Percentiles rank a stretch among this genome's conserved stretches.
These are phyloP conservation scores for Lactuca sativa DNA, from an alignment of 129 eudicot genomes.

Conservation along the genomic window DNA sequence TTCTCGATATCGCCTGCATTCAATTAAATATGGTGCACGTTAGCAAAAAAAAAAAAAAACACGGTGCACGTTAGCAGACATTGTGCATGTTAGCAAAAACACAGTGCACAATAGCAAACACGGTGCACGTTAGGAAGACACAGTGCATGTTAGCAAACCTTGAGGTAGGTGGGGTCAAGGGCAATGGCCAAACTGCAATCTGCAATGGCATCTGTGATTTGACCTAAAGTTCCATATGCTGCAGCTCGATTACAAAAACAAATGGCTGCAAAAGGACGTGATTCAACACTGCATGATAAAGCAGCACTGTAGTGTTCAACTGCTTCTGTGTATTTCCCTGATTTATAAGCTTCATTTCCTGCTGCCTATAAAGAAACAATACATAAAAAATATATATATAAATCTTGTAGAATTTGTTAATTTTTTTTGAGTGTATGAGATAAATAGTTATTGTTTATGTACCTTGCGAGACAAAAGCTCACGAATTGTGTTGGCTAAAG, in stretches of 20 bases:
- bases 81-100: too few species aligned
- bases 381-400: neutral
- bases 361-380: conserved; percentile 50
- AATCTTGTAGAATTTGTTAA: neutral
- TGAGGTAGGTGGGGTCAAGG: conserved; percentile 68
- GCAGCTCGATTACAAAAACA: conserved; percentile 98
- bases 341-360: conserved; percentile 88
- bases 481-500: conserved; percentile 62
- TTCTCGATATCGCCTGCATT: conserved; percentile 66
- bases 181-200: conserved; percentile 95
- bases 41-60: conserved; percentile 10
- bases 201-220: conserved; percentile 81
- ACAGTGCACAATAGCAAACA: conserved; percentile 41
- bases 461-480: conserved; percentile 78
- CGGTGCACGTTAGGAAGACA: neutral
- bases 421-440: neutral
- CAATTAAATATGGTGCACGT: conserved; percentile 6
- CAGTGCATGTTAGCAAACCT: conserved; percentile 53
- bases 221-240: conserved; percentile 75
- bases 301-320: conserved; percentile 80
- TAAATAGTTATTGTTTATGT: conserved; percentile 11
- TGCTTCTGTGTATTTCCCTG: conserved; percentile 77
- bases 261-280: conserved; percentile 87
- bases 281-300: conserved; percentile 74
- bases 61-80: too few species aligned